Evolutionary conservation across 805 yeast genomes (phyloP).

Genomic region (Cyberlindnera nakhonratchasimensis): DNA sequence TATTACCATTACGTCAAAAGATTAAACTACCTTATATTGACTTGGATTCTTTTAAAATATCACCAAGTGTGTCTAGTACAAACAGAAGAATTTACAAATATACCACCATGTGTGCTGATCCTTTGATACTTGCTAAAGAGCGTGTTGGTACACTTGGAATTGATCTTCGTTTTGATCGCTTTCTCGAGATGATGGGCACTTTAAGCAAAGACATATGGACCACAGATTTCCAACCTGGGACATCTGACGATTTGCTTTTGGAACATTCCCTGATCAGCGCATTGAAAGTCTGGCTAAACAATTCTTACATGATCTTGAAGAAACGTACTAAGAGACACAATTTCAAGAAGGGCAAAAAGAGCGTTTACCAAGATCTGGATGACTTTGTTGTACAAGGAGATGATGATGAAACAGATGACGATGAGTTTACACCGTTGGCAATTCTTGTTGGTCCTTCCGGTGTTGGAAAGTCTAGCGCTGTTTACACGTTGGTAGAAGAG

Average conservation of each 20-base stretch:
- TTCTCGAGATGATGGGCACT: background rate
- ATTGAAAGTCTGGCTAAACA: conserved; percentile 31
- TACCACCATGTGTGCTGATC: background rate
- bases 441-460: conserved; percentile 71
- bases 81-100: background rate
- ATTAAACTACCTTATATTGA: background rate
- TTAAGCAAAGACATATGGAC: conserved; percentile 27
- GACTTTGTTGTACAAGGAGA: conserved; percentile 31
- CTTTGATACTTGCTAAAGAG: conserved; percentile 1
- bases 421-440: conserved; percentile 55
- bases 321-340: conserved; percentile 33
- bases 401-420: conserved; percentile 25
- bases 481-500: conserved; percentile 63
- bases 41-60: background rate
- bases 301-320: conserved; percentile 34
- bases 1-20: background rate
- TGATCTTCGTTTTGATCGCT: conserved; percentile 3
- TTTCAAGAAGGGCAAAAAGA: conserved; percentile 27
- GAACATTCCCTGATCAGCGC: conserved; percentile 21
- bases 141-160: conserved; percentile 2
- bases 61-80: background rate
- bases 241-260: conserved; percentile 30
- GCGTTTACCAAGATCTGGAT: conserved; percentile 26
- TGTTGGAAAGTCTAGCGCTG: conserved; percentile 71
- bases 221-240: conserved; percentile 29